Conservation (phyloP, 805 yeast species). For the Saccharomycopsis sp. region DNA sequence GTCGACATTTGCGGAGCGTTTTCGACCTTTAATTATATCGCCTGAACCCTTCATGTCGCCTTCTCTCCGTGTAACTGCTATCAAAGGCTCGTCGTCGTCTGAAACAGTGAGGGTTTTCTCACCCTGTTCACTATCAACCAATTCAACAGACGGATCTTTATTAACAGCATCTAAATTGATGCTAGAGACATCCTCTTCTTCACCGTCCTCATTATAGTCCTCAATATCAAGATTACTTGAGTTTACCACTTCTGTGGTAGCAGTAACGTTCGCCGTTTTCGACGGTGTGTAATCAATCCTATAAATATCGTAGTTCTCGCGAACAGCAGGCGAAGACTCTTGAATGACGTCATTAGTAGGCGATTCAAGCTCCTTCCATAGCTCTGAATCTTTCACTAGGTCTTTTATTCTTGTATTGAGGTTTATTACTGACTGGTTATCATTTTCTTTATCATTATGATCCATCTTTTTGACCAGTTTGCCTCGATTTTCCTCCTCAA, state of each 20-base stretch:
- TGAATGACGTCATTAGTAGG: conserved; percentile 17
- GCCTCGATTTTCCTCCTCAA: not conserved
- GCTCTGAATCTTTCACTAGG: not conserved
- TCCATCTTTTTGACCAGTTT: not conserved
- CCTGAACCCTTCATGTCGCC: conserved; percentile 6
- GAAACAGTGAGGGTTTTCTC: not conserved
- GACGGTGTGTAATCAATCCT: conserved; percentile 7
- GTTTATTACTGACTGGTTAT: not conserved
- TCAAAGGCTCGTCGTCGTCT: not conserved
- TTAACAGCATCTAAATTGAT: not conserved
- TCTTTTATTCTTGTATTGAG: not conserved
- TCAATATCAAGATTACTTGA: not conserved
- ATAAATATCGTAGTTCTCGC: conserved; percentile 20
- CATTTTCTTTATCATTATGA: not conserved
- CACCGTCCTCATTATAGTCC: not conserved
- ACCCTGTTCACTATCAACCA: not conserved
- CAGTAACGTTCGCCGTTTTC: conserved; percentile 1
- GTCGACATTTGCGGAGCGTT: conserved; percentile 2
- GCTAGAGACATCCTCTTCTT: not conserved
- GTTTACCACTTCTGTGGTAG: conserved; percentile 13
- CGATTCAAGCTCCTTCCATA: conserved; percentile 9
- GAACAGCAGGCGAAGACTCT: conserved; percentile 27
- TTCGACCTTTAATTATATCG: not conserved
- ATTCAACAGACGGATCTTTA: not conserved
- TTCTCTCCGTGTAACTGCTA: not conserved